phyloP scores from a whole-genome alignment of 2,329 filamentous ascomycete genomes.

The Nakataea oryzae region DNA sequence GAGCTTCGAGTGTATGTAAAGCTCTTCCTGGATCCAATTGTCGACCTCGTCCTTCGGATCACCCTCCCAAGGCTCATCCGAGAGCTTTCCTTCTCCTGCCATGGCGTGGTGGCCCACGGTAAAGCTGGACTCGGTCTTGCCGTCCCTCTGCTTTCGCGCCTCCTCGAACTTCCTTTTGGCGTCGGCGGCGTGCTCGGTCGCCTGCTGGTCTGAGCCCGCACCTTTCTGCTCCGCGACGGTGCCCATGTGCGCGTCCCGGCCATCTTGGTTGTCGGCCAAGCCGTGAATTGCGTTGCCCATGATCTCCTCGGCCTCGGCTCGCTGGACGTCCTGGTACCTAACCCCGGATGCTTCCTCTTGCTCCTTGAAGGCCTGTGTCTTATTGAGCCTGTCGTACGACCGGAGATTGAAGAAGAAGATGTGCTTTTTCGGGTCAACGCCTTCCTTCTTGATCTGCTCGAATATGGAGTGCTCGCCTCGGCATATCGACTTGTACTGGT shows the following conservation, averaged over 20 bases:
- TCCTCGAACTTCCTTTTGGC: conserved; percentile 43
- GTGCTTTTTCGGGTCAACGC: conserved; percentile 67
- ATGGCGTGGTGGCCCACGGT: conserved; percentile 74
- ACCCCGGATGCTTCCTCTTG: conserved; percentile 72
- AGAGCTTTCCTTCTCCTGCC: conserved; percentile 51
- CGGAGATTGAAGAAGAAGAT: conserved; percentile 92
- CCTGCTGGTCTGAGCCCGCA: conserved; percentile 21
- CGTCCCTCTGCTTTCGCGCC: conserved; percentile 24
- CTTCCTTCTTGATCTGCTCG: conserved; percentile 59
- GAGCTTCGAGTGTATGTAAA: conserved; percentile 90
- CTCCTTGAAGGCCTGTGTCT: conserved; percentile 60
- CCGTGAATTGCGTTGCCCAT: conserved; percentile 68
- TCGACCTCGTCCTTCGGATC: conserved; percentile 65
- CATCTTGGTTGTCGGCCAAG: conserved; percentile 29
- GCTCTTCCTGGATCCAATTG: conserved; percentile 89
- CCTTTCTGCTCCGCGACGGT: conserved; percentile 20
- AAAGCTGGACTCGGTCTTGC: conserved; percentile 20
- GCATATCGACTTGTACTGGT: conserved; percentile 93
- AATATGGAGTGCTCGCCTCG: conserved; percentile 88
- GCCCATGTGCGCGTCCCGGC: conserved; percentile 39
- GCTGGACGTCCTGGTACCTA: conserved; percentile 76
- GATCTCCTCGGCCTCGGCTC: conserved; percentile 79
- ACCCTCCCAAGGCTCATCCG: conserved; percentile 68
- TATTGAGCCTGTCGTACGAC: conserved; percentile 86
- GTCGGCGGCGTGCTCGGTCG: conserved; percentile 30